Conservation (phyloP, 1,139 yeast species). For the Pichia sp. region DNA sequence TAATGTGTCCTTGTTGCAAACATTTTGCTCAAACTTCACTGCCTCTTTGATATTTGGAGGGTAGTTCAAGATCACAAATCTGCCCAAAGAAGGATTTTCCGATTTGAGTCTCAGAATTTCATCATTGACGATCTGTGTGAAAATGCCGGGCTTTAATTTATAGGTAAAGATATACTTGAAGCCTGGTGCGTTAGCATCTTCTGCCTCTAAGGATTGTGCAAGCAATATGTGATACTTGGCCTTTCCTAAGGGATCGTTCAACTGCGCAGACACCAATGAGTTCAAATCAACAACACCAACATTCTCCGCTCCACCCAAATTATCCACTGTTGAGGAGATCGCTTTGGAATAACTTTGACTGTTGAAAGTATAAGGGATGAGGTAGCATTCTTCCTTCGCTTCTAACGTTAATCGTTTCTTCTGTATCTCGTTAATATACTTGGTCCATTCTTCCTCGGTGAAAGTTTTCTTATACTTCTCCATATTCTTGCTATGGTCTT, state of each 20-base stretch:
- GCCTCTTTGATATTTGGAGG: slow-evolving; percentile 61
- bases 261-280: slow-evolving; percentile 43
- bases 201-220: slow-evolving; percentile 28
- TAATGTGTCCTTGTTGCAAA: slow-evolving; percentile 41
- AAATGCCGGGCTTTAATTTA: slow-evolving; percentile 51
- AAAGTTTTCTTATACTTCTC: slow-evolving; percentile 41
- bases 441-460: slow-evolving; percentile 61
- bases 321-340: slow-evolving; percentile 16
- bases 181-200: slow-evolving; percentile 24
- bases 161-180: slow-evolving; percentile 31
- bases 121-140: slow-evolving; percentile 52
- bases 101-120: slow-evolving; percentile 37
- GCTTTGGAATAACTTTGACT: slow-evolving; percentile 26
- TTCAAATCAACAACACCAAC: slow-evolving; percentile 46
- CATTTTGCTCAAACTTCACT: slow-evolving; percentile 55
- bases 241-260: slow-evolving; percentile 36
- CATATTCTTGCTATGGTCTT: slow-evolving; percentile 29
- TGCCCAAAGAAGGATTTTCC: slow-evolving; percentile 39
- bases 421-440: slow-evolving; percentile 45
- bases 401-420: slow-evolving; percentile 47
- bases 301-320: slow-evolving; percentile 19
- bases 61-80: slow-evolving; percentile 47
- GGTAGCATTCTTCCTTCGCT: slow-evolving; percentile 36
- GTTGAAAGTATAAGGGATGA: slow-evolving; percentile 38
- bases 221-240: slow-evolving; percentile 39